Conservation (phyloP, 2,329 filamentous ascomycete species). For the Pyrenophora teres region DNA sequence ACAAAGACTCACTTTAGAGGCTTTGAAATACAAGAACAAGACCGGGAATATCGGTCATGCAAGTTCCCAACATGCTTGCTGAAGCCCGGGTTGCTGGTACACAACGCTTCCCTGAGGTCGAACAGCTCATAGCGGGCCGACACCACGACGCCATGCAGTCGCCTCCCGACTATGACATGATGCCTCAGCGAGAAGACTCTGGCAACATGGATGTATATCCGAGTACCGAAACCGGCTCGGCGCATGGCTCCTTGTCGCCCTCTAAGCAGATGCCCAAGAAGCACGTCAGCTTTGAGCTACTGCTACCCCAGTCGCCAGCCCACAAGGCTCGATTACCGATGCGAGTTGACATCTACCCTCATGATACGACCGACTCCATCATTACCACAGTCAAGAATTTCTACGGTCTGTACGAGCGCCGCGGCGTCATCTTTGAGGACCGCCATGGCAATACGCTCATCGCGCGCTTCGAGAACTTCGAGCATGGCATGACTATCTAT, state of each 20-base stretch:
- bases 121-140: slow-evolving; percentile 35
- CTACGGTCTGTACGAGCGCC: slow-evolving; percentile 85
- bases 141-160: slow-evolving; percentile 35
- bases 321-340: slow-evolving; percentile 78
- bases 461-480: slow-evolving; percentile 93
- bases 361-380: slow-evolving; percentile 97
- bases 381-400: slow-evolving; percentile 99
- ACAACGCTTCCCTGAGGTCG: slow-evolving; percentile 32
- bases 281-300: slow-evolving; percentile 78
- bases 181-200: slow-evolving; percentile 33
- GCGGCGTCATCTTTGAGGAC: slow-evolving; percentile 95
- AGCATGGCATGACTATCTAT: slow-evolving; percentile 89
- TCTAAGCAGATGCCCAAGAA: slow-evolving; percentile 56
- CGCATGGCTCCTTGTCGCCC: slow-evolving; percentile 44
- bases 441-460: slow-evolving; percentile 87
- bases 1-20: slow-evolving; percentile 27
- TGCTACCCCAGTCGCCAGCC: slow-evolving; percentile 70
- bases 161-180: slow-evolving; percentile 34
- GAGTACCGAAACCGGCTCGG: slow-evolving; percentile 40
- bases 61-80: slow-evolving; percentile 40
- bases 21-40: slow-evolving; percentile 12
- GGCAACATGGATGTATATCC: slow-evolving; percentile 44
- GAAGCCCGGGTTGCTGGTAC: slow-evolving; percentile 32
- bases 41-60: slow-evolving; percentile 29
- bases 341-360: slow-evolving; percentile 87